Base-by-base conservation (phyloP, 1,139 yeast genomes). In the Zygosaccharomyces pseudobailii region DNA sequence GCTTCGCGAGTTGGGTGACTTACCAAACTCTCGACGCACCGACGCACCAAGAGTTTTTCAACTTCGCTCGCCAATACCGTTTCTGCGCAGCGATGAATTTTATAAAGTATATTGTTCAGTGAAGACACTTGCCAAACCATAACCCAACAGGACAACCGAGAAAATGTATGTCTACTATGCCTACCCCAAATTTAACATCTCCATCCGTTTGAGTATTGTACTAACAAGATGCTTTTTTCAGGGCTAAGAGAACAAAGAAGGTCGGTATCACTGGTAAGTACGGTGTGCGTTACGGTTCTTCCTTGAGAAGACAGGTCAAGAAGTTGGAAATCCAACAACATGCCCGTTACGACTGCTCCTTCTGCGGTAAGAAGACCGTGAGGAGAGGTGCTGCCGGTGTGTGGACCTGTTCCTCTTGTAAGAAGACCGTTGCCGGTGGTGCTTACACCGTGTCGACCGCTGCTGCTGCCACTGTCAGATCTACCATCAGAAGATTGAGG, bases 281-380 rank as follows among this genome's bases (percentile, higher is more conserved):
- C 85, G 99, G 97, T 87, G 97, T 92, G 80, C 90, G 98, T 85
- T 92, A 92, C 81, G 97, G 99, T 90, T 92, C 98, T 71, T 94
- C 99, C 65, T 84, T 92, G 78, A 90, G 99, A 87, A 90, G 97
- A 82, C 97, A 89, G 80, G 87, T 96, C 82, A 90, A 90, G 86
- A 92, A 92, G 84, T 81, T 94, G 78, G 98, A 94, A 80, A 86
- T 88, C 70, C 97, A 89, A 79, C 97, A 90, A 76, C 98, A 92
- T 79, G 87, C 98, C 71, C 88, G 87, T 74, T 94, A 92, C 84
- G 95, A 87, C 76, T 92, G 97, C 79, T 84, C 98, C 61, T 92
- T 92, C 97, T 92, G 98, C 79, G 98, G 99, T 78, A 92, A 92
- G 87, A 88, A 88, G 82, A 73, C 96, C 62, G 97, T 92, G 66